Base-by-base conservation (phyloP, 176 grass and related monocot genomes). In the Eragrostis curvula region DNA sequence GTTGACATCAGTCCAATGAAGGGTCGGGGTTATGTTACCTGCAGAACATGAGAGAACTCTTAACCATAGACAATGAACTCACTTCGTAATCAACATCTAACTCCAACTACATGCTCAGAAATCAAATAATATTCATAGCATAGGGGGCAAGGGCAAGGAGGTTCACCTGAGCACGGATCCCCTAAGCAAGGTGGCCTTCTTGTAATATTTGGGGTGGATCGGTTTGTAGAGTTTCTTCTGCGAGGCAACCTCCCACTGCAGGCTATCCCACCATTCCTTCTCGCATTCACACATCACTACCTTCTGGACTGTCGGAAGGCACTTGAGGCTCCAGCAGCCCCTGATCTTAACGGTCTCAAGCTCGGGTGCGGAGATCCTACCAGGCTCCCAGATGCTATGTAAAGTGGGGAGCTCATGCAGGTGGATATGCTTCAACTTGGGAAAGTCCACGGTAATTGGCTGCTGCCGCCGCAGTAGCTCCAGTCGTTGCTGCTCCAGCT, bases 271-370 rank as follows among this genome's bases (percentile, higher is more conserved):
- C 68, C 80, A 82, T 0, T 82, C 80, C 55, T 82, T 62, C 68
- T 82, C 80, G 15, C 68, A 82, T 12, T 62, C 52, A 12, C 60
- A 76, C 40, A 28, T 21, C 15, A 79, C 83, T 9, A 2, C 2
- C 5, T 10, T 39, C 14, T 5, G 0, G 2, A 59, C 0, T 6
- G 21, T 0, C 0, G 68, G 84, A 14, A 85, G 24, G 12, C 36
- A n/a, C 8, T 0, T 79, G 11, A 85, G 75, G 75, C 75, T 85
- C 75, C 84, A 85, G 36, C 84, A 85, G 8, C 76, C 84, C 24
- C 58, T 79, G 46, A 79, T 65, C 11, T 65, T 85, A 20, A 85
- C 12, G 0, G 75, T 79, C 36, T 79, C 3, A 1, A 85, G 75
- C 13, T 3, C 8, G 17, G 84, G 84, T 0, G 83, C 12, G 0